Evolutionary conservation across 2,329 filamentous ascomycete species (phyloP).

Genomic region (Microcyclosporella mali): DNA sequence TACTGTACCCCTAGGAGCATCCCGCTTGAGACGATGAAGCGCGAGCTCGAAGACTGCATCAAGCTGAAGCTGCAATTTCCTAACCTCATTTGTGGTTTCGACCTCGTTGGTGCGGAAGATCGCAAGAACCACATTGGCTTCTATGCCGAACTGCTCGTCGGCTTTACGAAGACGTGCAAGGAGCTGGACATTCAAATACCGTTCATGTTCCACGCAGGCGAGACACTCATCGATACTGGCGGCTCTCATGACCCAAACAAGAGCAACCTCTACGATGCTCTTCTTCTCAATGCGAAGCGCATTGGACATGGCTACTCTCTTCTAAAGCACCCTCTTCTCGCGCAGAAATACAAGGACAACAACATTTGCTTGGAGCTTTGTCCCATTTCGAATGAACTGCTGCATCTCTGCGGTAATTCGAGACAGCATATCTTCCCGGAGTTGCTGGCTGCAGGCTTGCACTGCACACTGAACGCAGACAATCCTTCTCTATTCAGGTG

Average conservation of each 20-base stretch:
- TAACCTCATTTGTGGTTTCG: conserved; percentile 61
- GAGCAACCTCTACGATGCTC: conserved; percentile 63
- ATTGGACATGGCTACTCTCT: conserved; percentile 70
- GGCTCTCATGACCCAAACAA: conserved; percentile 51
- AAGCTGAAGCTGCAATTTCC: conserved; percentile 53
- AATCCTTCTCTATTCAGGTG: conserved; percentile 68
- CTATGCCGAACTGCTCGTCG: conserved; percentile 53
- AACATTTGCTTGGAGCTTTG: conserved; percentile 68
- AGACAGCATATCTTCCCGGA: conserved; percentile 62
- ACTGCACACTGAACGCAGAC: conserved; percentile 68
- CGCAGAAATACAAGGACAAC: conserved; percentile 58
- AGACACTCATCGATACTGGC: conserved; percentile 61
- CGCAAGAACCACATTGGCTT: conserved; percentile 54
- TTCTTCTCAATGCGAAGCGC: conserved; percentile 59
- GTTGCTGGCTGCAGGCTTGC: conserved; percentile 64
- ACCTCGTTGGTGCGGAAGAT: conserved; percentile 63
- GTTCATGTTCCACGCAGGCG: conserved; percentile 71
- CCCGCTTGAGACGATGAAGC: conserved; percentile 40
- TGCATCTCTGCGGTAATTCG: conserved; percentile 61
- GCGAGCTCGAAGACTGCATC: conserved; percentile 56
- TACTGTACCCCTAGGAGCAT: conserved; percentile 65
- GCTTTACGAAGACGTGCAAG: conserved; percentile 51
- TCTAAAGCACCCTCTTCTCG: conserved; percentile 59
- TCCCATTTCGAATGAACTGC: conserved; percentile 69
- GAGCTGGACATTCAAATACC: conserved; percentile 52